A percentile compares a stretch with the other conserved stretches of the same genome.
phyloP scores from a whole-genome alignment of 495 filamentous ascomycete species.

The Neurospora pannonica region DNA sequence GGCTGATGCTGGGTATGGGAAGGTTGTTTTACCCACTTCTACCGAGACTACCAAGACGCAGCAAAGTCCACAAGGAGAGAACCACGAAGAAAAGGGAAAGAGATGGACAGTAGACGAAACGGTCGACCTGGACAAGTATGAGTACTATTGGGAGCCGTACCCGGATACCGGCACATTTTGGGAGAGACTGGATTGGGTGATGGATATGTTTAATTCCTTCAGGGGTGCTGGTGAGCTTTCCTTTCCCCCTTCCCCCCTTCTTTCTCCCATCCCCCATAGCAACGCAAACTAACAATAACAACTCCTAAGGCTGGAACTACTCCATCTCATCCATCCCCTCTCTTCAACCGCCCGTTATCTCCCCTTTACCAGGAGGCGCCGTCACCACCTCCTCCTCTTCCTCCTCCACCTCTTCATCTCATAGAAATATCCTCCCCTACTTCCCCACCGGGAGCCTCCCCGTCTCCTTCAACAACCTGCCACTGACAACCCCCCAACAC shows the following conservation, averaged over 20 bases:
- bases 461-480: constrained; percentile 7
- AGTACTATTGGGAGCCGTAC: constrained; percentile 65
- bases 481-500: constrained; percentile 17
- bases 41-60: not conserved
- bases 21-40: not conserved
- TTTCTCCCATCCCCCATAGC: not conserved
- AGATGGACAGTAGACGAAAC: constrained; percentile 21
- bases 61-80: not conserved
- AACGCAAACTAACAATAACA: not conserved
- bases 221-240: constrained; percentile 43
- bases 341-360: constrained; percentile 28
- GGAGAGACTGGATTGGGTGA: constrained; percentile 62
- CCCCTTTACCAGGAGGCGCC: not conserved
- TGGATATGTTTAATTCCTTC: constrained; percentile 59
- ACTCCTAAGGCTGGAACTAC: constrained; percentile 60
- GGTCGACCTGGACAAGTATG: constrained; percentile 16
- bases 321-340: constrained; percentile 50
- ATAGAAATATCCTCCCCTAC: not conserved
- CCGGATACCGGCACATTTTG: constrained; percentile 44
- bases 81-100: constrained; percentile 22
- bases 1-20: not conserved
- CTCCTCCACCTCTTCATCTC: constrained; percentile 1
- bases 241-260: not conserved
- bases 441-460: not conserved
- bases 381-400: constrained; percentile 1